These are phyloP conservation scores for Xylariaceae sp. DNA, from an alignment of 2,329 filamentous ascomycete species.

Conservation along the genomic window DNA sequence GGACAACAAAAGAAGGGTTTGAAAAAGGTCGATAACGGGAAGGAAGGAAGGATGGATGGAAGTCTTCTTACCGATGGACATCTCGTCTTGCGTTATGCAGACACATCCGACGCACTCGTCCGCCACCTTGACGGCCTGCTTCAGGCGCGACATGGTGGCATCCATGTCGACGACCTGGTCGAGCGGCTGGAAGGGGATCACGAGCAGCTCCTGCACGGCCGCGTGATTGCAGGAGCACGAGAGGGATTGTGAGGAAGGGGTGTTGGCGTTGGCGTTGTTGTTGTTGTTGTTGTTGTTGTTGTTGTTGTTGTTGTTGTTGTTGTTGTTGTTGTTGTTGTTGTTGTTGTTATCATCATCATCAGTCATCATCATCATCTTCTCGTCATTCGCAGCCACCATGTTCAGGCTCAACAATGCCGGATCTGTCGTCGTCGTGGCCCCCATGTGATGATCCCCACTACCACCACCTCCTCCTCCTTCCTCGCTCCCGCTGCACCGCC, in stretches of 20 bases:
- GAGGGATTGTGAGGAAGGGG: background rate
- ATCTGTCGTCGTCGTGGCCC: background rate
- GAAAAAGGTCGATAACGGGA: background rate
- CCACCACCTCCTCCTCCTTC: no score
- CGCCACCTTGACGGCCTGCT: background rate
- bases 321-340: no score
- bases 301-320: no score
- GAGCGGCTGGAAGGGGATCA: background rate
- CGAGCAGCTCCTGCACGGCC: background rate
- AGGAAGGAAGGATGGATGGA: background rate
- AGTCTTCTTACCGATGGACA: conserved; percentile 1
- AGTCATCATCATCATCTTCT: no score
- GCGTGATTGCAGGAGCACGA: background rate
- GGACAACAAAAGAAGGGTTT: background rate
- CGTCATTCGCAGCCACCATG: no score
- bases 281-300: no score
- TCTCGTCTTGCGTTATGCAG: background rate
- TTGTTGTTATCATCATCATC: no score
- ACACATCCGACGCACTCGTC: conserved; percentile 1
- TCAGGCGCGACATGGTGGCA: conserved; percentile 1
- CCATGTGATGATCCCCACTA: no score
- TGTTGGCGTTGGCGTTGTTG: background rate
- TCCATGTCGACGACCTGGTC: background rate
- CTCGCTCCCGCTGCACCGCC: no score
- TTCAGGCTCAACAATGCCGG: background rate